Evolutionary conservation across 2,329 filamentous ascomycete genomes (phyloP).

Genomic region (Alternaria solani): DNA sequence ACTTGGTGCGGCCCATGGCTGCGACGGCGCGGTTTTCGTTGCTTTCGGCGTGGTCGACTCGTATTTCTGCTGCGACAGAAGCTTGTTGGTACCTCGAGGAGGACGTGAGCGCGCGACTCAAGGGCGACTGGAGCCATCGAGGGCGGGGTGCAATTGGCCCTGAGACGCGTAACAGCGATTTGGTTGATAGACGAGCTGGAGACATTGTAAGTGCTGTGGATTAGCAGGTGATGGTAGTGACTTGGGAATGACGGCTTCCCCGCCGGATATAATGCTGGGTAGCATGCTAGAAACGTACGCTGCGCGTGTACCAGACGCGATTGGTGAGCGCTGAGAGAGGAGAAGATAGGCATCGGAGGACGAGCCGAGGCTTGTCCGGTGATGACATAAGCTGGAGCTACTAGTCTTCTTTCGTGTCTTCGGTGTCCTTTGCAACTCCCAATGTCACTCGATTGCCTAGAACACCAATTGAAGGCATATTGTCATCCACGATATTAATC

Average conservation of each 20-base stretch:
- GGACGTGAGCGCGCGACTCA: constrained; percentile 20
- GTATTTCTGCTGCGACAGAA: constrained; percentile 25
- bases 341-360: constrained; percentile 1
- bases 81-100: constrained; percentile 24
- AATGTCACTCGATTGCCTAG: too few relatives aligned
- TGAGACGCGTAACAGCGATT: neutral
- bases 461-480: too few relatives aligned
- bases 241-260: neutral
- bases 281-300: neutral
- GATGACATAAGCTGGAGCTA: neutral
- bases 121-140: neutral
- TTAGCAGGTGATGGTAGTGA: constrained; percentile 1
- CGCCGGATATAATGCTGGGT: constrained; percentile 3
- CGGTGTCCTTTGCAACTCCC: neutral
- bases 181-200: constrained; percentile 8
- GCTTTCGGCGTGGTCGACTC: constrained; percentile 47
- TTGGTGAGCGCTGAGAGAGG: constrained; percentile 4
- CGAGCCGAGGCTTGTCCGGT: neutral
- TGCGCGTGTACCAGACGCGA: neutral
- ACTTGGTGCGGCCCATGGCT: constrained; percentile 57
- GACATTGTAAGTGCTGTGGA: constrained; percentile 18
- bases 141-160: neutral
- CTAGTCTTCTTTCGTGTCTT: neutral
- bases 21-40: constrained; percentile 54
- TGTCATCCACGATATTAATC: too few relatives aligned